phyloP scores from a whole-genome alignment of 2,329 filamentous ascomycete species.

The Emmonsiellopsis sp. region DNA sequence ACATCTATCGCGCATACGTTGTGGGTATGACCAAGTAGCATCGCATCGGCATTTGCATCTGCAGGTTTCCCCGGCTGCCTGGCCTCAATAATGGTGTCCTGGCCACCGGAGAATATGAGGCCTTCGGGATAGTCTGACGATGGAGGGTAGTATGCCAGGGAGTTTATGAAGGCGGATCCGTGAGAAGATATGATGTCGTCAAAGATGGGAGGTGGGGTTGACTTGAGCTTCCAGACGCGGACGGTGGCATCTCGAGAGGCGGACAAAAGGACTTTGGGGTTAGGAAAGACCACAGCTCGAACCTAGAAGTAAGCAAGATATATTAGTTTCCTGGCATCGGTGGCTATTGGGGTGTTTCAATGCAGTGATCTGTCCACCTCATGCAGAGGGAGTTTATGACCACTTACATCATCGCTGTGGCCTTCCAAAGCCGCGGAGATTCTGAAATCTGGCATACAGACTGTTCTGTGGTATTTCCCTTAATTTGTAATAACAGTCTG shows the following conservation, averaged over 20 bases:
- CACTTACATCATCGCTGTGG: slow-evolving; percentile 84
- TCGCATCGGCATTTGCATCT: slow-evolving; percentile 69
- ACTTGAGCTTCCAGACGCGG: slow-evolving; percentile 67
- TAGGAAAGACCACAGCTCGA: slow-evolving; percentile 71
- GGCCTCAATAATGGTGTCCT: slow-evolving; percentile 88
- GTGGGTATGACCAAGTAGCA: slow-evolving; percentile 75
- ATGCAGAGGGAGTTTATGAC: slow-evolving; percentile 3
- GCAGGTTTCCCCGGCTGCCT: slow-evolving; percentile 58
- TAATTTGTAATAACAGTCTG: background rate
- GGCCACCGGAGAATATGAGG: slow-evolving; percentile 75
- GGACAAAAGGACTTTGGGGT: slow-evolving; percentile 62
- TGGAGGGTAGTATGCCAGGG: slow-evolving; percentile 65
- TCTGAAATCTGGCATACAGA: slow-evolving; percentile 72
- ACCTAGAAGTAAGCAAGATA: slow-evolving; percentile 49
- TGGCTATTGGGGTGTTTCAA: slow-evolving; percentile 4
- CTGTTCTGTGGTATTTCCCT: background rate
- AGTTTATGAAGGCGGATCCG: slow-evolving; percentile 79
- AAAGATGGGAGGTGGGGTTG: slow-evolving; percentile 58
- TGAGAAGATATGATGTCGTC: slow-evolving; percentile 70
- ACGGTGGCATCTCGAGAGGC: slow-evolving; percentile 89
- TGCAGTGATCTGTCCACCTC: slow-evolving; percentile 2
- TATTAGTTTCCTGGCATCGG: background rate
- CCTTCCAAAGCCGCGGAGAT: slow-evolving; percentile 81
- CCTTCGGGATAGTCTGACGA: slow-evolving; percentile 63
- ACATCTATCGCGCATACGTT: slow-evolving; percentile 86